Percentiles rank a stretch among this genome's conserved stretches.
These are phyloP conservation scores for Debaryomyces hansenii DNA, from an alignment of 805 yeast genomes.

Conservation along the genomic window DNA sequence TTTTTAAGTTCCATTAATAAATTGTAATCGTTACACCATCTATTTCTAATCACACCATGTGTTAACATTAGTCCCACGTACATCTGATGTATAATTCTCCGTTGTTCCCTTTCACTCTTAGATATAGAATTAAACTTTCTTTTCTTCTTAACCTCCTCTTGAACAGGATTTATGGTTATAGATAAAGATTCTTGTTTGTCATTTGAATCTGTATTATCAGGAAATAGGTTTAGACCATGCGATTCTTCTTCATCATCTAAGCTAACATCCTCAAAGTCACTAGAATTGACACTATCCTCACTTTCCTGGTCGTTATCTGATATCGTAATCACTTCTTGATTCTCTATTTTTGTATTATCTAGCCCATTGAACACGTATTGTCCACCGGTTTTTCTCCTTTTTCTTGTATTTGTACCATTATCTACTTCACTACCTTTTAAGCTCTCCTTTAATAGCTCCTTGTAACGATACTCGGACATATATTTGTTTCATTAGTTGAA, in stretches of 20 bases:
- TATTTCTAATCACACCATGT: slow-evolving; percentile 69
- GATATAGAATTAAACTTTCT: slow-evolving; percentile 38
- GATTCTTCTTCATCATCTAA: slow-evolving; percentile 8
- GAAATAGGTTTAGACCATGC: not conserved
- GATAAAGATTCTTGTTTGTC: slow-evolving; percentile 8
- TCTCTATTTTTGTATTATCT: not conserved
- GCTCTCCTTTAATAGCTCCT: slow-evolving; percentile 8
- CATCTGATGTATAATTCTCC: slow-evolving; percentile 59
- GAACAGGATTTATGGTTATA: slow-evolving; percentile 14
- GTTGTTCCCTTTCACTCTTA: slow-evolving; percentile 52
- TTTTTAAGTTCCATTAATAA: slow-evolving; percentile 43
- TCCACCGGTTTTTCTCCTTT: not conserved
- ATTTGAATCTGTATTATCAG: slow-evolving; percentile 6
- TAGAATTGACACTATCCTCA: slow-evolving; percentile 32
- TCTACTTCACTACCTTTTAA: not conserved
- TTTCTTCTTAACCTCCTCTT: slow-evolving; percentile 17
- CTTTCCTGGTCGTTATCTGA: slow-evolving; percentile 27
- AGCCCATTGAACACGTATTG: not conserved
- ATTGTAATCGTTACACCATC: slow-evolving; percentile 62
- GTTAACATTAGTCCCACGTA: slow-evolving; percentile 58
- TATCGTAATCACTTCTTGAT: not conserved
- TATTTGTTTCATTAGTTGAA: not conserved
- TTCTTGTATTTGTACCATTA: slow-evolving; percentile 1
- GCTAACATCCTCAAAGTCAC: slow-evolving; percentile 31
- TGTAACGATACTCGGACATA: slow-evolving; percentile 15